A percentile compares a stretch with the other conserved stretches of the same genome.
Evolutionary conservation across 2,329 filamentous ascomycete species (phyloP).

Genomic region (Aureobasidium sp.): DNA sequence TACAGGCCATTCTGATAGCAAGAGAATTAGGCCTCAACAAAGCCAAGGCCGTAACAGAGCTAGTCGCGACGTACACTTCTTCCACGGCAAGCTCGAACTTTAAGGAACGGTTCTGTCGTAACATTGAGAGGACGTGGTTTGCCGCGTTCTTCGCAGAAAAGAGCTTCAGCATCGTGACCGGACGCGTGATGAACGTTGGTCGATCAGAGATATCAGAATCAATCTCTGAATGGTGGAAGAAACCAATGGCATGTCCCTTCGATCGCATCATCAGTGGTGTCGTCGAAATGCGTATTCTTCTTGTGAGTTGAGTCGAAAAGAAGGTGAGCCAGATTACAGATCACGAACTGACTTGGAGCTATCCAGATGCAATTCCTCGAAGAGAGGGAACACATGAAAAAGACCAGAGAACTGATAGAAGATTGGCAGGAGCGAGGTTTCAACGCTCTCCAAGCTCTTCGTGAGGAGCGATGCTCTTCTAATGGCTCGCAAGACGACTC

Average conservation of each 20-base stretch:
- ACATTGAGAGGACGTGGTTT: conserved; percentile 4
- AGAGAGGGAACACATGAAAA: not conserved
- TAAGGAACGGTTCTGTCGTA: not conserved
- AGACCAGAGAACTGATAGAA: not conserved
- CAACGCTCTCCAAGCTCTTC: not conserved
- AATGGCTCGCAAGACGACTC: not conserved
- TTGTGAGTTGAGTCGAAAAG: not conserved
- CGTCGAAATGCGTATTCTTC: not conserved
- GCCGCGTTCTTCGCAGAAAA: conserved; percentile 5
- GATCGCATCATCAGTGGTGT: not conserved
- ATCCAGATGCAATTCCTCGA: not conserved
- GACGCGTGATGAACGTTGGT: not conserved
- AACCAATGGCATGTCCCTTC: not conserved
- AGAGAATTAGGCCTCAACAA: not conserved
- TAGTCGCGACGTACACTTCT: not conserved
- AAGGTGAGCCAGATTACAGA: not conserved
- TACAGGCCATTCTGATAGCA: not conserved
- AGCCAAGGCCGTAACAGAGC: not conserved
- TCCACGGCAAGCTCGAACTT: not conserved
- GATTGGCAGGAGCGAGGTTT: not conserved
- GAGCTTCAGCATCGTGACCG: conserved; percentile 3
- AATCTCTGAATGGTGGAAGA: conserved; percentile 3
- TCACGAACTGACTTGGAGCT: not conserved
- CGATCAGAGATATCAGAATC: not conserved
- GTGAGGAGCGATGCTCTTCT: not conserved